Percentiles rank a stretch among this genome's conserved stretches.
phyloP scores from a whole-genome alignment of 108 stramenopile genomes.

The Schizochytrium sp. region DNA sequence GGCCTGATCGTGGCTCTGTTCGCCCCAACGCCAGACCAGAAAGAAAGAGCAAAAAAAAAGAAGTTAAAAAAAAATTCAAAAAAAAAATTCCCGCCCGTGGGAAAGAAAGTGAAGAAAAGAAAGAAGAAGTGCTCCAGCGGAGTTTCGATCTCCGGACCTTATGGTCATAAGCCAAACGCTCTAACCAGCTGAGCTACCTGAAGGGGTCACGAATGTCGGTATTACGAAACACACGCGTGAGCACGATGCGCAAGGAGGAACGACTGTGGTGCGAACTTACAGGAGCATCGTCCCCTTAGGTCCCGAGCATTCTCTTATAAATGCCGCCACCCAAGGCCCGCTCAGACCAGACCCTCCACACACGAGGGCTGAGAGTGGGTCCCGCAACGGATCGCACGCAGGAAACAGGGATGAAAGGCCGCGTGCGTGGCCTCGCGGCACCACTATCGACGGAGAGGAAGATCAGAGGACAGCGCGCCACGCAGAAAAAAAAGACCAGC shows the following conservation, averaged over 20 bases:
- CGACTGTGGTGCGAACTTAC: background rate
- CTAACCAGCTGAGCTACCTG: background rate
- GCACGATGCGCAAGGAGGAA: background rate
- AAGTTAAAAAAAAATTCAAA: background rate
- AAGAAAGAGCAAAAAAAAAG: background rate
- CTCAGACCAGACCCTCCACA: too few relatives aligned
- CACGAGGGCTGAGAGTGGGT: too few relatives aligned
- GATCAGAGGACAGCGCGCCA: too few relatives aligned
- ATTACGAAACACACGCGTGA: background rate
- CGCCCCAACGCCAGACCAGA: background rate
- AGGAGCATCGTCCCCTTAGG: background rate
- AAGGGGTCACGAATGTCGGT: background rate
- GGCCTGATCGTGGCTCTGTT: background rate
- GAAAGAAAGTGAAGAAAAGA: background rate
- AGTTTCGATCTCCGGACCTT: background rate
- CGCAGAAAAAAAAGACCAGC: too few relatives aligned
- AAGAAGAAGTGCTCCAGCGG: background rate
- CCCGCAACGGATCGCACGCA: too few relatives aligned
- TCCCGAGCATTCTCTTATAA: background rate
- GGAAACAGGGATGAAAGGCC: too few relatives aligned
- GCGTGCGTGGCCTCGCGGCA: too few relatives aligned
- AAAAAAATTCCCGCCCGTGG: background rate
- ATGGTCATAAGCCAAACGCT: slow-evolving; percentile 9
- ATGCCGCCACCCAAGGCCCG: background rate
- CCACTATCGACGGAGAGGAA: too few relatives aligned